phyloP scores from a whole-genome alignment of 2,329 filamentous ascomycete genomes.

The Fusarium papillatum region DNA sequence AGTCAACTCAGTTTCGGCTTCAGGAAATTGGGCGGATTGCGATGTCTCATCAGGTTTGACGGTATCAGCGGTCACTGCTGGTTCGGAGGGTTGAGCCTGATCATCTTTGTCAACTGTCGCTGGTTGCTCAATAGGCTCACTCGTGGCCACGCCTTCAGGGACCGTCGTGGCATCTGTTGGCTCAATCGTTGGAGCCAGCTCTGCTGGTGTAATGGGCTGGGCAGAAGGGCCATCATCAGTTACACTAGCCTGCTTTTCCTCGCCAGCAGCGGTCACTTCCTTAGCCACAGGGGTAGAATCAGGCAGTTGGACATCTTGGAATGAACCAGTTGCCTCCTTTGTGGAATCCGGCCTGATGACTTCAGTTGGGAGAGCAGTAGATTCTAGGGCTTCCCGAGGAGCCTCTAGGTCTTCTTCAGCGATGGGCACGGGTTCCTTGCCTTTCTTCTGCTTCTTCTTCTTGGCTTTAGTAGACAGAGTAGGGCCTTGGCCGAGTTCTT shows the following conservation, averaged over 20 bases:
- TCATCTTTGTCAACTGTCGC: neutral
- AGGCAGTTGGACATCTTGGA: neutral
- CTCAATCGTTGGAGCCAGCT: neutral
- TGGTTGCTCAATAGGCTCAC: neutral
- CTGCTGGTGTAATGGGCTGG: conserved; percentile 1
- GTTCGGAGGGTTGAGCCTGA: neutral
- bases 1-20: neutral
- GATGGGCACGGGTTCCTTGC: conserved; percentile 1
- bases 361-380: neutral
- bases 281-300: neutral
- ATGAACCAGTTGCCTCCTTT: neutral
- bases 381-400: conserved; percentile 18
- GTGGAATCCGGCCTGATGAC: neutral
- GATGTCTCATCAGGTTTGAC: neutral
- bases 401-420: conserved; percentile 13
- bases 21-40: neutral
- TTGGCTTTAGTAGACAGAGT: conserved; percentile 46
- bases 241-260: neutral
- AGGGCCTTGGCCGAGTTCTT: conserved; percentile 13
- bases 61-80: neutral
- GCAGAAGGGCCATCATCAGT: conserved; percentile 7
- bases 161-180: neutral
- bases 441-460: conserved; percentile 42
- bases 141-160: neutral
- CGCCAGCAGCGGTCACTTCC: neutral